These are phyloP conservation scores for Linnemannia elongata DNA, from an alignment of 192 early-diverging fungal species.

Conservation along the genomic window DNA sequence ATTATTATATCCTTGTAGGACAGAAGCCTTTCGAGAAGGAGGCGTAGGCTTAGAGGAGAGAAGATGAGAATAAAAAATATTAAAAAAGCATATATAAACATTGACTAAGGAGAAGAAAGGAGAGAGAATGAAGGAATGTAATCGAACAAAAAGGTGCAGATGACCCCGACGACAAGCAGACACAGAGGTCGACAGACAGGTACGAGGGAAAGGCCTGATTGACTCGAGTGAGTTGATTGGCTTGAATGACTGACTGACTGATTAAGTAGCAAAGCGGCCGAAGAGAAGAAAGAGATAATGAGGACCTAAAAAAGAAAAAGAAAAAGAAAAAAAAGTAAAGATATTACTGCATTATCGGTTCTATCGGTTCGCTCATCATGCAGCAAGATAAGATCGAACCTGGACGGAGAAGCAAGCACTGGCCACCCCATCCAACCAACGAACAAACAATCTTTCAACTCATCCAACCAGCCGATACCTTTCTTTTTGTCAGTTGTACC, in stretches of 20 bases:
- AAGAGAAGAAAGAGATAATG: neutral
- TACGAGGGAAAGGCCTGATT: neutral
- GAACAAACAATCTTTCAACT: neutral
- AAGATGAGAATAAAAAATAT: neutral
- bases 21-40: slow-evolving; percentile 26
- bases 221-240: neutral
- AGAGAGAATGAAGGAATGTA: neutral
- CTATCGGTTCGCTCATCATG: neutral
- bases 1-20: slow-evolving; percentile 45
- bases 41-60: neutral
- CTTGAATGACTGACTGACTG: no score
- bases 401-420: neutral
- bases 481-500: neutral
- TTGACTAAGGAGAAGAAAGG: neutral
- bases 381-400: slow-evolving; percentile 5
- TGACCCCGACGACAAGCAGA: neutral
- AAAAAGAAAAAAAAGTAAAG: neutral
- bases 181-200: neutral
- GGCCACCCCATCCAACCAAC: neutral
- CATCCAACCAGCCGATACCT: neutral
- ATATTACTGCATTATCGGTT: neutral
- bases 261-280: neutral
- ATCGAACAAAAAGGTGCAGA: neutral
- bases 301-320: neutral
- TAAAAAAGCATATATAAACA: neutral